Base-by-base conservation (phyloP, 306 rosid genomes). In the Lotus japonicus region DNA sequence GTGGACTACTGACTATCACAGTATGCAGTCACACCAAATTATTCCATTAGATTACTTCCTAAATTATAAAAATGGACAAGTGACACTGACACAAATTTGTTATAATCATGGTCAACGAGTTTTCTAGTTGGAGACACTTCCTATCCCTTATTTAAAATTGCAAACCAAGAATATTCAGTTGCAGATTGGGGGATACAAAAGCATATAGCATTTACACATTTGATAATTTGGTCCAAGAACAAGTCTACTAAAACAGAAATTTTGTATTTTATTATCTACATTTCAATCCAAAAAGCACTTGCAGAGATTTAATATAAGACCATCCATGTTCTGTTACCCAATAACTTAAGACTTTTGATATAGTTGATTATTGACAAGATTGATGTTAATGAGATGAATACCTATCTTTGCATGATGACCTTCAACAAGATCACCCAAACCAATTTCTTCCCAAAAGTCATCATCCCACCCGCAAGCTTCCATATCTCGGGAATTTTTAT, bases 381-480 rank as follows among this genome's bases (percentile, higher is more conserved):
- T 64, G 21, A 33, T 33, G 58, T 69, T 19, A 56, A 51, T 56
- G 12, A 52, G 7, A 62, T 17, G 60, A 61, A 79, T 74, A 94
- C 98, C 98, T 86, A 94, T 94, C 81, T 90, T 90, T 66, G 98
- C 91, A 78, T 94, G 98, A 80, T 88, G 98, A 36, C 97, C 96
- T 58, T 90, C 99, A 48, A 90, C 61, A 59, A 94, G 99, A 83
- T 94, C 97, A 76, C 89, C 92, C 71, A 94, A 83, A 67, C 99
- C 99, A 82, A 94, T 90, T 84, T 94, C 99, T 83, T 94, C 99
- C 96, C 88, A 94, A 75, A 94, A 94, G 48, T 94, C 97, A 78
- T 94, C 97, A 79, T 94, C 97, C 97, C 99, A 94, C 66, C 99
- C 99, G 85, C 92, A 85, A 77, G 97, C 90, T 71, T 90, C 98